A percentile compares a stretch with the other conserved stretches of the same genome.
Evolutionary conservation across 805 yeast genomes (phyloP).

Genomic region (Millerozyma miso): DNA sequence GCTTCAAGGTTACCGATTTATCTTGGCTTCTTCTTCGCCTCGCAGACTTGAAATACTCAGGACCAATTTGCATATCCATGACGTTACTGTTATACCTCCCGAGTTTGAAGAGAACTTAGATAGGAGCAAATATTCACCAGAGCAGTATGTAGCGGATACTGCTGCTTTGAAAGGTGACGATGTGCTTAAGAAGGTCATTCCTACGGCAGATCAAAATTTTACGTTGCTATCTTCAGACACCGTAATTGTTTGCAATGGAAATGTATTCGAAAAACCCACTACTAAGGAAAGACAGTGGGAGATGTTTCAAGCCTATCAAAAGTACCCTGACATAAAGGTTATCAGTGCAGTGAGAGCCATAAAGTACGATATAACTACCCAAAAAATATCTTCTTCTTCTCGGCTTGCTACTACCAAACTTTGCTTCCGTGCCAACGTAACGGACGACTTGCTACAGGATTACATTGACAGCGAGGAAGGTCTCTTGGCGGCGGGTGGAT

Average conservation of each 20-base stretch:
- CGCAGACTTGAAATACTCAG: constrained; percentile 69
- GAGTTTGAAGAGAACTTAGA: constrained; percentile 73
- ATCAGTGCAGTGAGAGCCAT: constrained; percentile 32
- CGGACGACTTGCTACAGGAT: constrained; percentile 51
- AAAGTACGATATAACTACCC: constrained; percentile 9
- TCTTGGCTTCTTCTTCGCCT: constrained; percentile 84
- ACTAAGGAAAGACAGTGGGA: constrained; percentile 22
- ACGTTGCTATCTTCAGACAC: constrained; percentile 70
- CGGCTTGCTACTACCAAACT: constrained; percentile 36
- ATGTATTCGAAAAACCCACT: constrained; percentile 75
- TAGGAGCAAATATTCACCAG: constrained; percentile 46
- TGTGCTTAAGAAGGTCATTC: constrained; percentile 46
- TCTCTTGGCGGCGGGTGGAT: constrained; percentile 85
- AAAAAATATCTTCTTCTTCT: not conserved
- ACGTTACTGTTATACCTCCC: constrained; percentile 52
- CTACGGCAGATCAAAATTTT: constrained; percentile 16
- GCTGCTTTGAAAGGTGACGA: constrained; percentile 62
- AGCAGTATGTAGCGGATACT: constrained; percentile 62
- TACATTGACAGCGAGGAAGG: constrained; percentile 78
- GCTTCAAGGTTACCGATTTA: constrained; percentile 25
- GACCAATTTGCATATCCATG: constrained; percentile 47
- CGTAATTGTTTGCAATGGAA: constrained; percentile 53
- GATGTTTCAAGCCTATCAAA: constrained; percentile 25
- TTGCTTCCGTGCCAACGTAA: constrained; percentile 41
- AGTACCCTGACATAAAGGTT: constrained; percentile 21